Evolutionary conservation across 2,329 filamentous ascomycete species (phyloP).

Genomic region (Sporothrix brasiliensis): DNA sequence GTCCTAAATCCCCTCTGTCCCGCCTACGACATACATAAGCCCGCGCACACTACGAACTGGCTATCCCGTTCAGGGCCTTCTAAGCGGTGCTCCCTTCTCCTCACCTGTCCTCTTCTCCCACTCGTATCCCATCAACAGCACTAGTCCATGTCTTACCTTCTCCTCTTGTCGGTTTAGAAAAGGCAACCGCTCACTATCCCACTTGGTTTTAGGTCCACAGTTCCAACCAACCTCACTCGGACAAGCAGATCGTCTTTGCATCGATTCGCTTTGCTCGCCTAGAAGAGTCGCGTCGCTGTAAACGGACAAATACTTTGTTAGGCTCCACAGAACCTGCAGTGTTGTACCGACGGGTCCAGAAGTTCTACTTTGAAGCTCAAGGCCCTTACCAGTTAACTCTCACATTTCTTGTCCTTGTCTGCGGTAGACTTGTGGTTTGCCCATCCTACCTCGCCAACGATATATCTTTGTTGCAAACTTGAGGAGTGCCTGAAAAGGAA

Average conservation of each 20-base stretch:
- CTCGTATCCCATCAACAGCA: neutral
- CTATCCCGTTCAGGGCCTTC: slow-evolving; percentile 6
- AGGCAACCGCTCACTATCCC: slow-evolving; percentile 22
- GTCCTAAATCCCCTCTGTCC: neutral
- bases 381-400: slow-evolving; percentile 27
- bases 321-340: slow-evolving; percentile 38
- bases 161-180: slow-evolving; percentile 4
- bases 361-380: slow-evolving; percentile 41
- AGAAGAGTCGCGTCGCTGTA: slow-evolving; percentile 40
- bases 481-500: slow-evolving; percentile 5
- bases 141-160: slow-evolving; percentile 24
- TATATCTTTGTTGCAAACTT: slow-evolving; percentile 31
- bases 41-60: slow-evolving; percentile 22
- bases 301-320: slow-evolving; percentile 41
- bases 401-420: slow-evolving; percentile 19
- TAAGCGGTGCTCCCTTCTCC: neutral
- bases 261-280: slow-evolving; percentile 41
- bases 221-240: slow-evolving; percentile 26
- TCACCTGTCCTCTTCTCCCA: slow-evolving; percentile 9
- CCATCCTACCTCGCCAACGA: slow-evolving; percentile 40
- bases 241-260: slow-evolving; percentile 29
- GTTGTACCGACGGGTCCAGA: slow-evolving; percentile 44
- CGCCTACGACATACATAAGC: slow-evolving; percentile 10
- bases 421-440: slow-evolving; percentile 16
- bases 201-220: slow-evolving; percentile 25